These are phyloP conservation scores for Malus sieversii DNA, from an alignment of 306 rosid species.

Conservation along the genomic window DNA sequence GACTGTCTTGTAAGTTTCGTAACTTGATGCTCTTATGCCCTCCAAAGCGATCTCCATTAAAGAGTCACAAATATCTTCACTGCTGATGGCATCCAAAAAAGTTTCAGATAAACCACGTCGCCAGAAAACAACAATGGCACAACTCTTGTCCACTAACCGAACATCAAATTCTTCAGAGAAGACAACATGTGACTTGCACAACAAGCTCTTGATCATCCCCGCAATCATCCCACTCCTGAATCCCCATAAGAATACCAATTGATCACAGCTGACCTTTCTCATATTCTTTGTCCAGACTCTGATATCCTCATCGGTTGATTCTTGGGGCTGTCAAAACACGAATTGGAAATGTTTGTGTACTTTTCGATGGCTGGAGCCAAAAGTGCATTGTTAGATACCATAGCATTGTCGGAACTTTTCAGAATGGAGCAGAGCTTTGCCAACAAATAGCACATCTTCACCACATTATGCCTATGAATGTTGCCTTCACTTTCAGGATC, in stretches of 20 bases:
- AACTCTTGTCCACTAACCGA: constrained; percentile 26
- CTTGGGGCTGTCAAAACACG: constrained; percentile 16
- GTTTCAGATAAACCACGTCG: constrained; percentile 40
- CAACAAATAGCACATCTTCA: constrained; percentile 55
- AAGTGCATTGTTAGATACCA: constrained; percentile 16
- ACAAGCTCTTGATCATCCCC: constrained; percentile 42
- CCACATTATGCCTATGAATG: constrained; percentile 48
- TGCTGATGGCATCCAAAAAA: constrained; percentile 33
- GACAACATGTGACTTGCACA: constrained; percentile 39
- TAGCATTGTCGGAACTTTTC: constrained; percentile 34
- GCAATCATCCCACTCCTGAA: constrained; percentile 53
- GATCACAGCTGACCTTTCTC: constrained; percentile 42
- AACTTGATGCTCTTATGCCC: background rate
- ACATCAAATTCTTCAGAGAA: constrained; percentile 68
- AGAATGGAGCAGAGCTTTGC: constrained; percentile 48
- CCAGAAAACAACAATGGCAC: constrained; percentile 75
- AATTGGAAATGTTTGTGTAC: constrained; percentile 34
- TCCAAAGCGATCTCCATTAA: constrained; percentile 54
- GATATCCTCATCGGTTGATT: constrained; percentile 28
- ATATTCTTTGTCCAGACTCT: constrained; percentile 44
- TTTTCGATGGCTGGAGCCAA: constrained; percentile 35
- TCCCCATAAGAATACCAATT: constrained; percentile 81
- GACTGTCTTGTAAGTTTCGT: constrained; percentile 44
- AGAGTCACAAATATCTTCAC: constrained; percentile 34
- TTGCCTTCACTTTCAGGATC: constrained; percentile 29